phyloP scores from a whole-genome alignment of 2,329 filamentous ascomycete genomes.

The Lasiodiplodia gonubiensis region DNA sequence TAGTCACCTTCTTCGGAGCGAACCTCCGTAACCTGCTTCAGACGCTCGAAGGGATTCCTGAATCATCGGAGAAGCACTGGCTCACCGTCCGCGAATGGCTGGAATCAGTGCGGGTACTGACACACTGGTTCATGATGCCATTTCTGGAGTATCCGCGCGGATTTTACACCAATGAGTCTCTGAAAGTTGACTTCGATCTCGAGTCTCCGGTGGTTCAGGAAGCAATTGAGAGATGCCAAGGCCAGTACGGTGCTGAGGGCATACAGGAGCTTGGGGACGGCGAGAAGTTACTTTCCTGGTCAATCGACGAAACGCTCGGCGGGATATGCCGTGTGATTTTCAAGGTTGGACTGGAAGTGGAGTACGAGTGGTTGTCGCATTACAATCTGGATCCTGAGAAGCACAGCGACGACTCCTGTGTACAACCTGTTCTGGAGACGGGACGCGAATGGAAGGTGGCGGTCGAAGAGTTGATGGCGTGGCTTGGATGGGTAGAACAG shows the following conservation, averaged over 20 bases:
- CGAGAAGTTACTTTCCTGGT: conserved; percentile 48
- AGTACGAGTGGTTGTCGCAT: conserved; percentile 47
- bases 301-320: conserved; percentile 50
- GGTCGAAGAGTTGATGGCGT: conserved; percentile 54
- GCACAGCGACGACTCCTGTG: not conserved
- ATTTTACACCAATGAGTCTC: conserved; percentile 28
- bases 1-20: conserved; percentile 49
- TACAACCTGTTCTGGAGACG: not conserved
- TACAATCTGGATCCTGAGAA: conserved; percentile 34
- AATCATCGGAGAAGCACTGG: not conserved
- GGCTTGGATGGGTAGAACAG: conserved; percentile 59
- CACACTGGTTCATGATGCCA: conserved; percentile 53
- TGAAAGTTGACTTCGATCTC: conserved; percentile 40
- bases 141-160: conserved; percentile 53
- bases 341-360: conserved; percentile 51
- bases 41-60: conserved; percentile 29
- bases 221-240: conserved; percentile 51
- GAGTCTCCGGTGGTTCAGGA: conserved; percentile 44
- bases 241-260: conserved; percentile 46
- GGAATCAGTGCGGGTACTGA: conserved; percentile 41
- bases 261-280: conserved; percentile 36
- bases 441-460: conserved; percentile 40
- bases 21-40: conserved; percentile 41
- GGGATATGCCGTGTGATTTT: conserved; percentile 52
- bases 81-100: conserved; percentile 26